Conservation (phyloP, 805 yeast genomes). For the Pichia scutulata region DNA sequence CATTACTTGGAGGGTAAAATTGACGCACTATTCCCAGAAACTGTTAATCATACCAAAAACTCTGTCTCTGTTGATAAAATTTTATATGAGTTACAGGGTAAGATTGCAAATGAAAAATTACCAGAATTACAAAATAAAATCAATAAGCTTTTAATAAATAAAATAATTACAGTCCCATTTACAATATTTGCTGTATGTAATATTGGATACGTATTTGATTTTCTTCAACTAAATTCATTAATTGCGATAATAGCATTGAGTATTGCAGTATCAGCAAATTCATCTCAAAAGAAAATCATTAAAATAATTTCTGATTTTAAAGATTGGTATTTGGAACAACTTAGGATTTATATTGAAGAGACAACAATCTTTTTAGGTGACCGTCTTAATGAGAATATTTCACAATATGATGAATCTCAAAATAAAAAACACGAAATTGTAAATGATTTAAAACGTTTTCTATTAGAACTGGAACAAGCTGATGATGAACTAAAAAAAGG, state of each 20-base stretch:
- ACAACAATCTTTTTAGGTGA: conserved; percentile 15
- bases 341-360: conserved; percentile 22
- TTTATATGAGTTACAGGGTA: not conserved
- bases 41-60: not conserved
- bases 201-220: conserved; percentile 22
- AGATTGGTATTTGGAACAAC: conserved; percentile 20
- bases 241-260: conserved; percentile 24
- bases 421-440: conserved; percentile 9
- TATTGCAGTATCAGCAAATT: conserved; percentile 22
- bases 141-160: conserved; percentile 18
- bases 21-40: conserved; percentile 18
- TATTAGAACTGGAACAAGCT: conserved; percentile 11
- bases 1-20: conserved; percentile 27
- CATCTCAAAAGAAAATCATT: conserved; percentile 18
- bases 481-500: conserved; percentile 6
- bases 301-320: conserved; percentile 16
- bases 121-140: conserved; percentile 23
- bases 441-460: conserved; percentile 8
- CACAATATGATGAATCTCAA: conserved; percentile 11
- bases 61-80: not conserved
- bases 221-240: conserved; percentile 22
- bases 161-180: conserved; percentile 21
- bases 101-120: conserved; percentile 14
- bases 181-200: conserved; percentile 21
- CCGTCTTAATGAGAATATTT: conserved; percentile 14